Evolutionary conservation across 2,329 filamentous ascomycete genomes (phyloP), one percentile per base, ranked within the genome.

Genomic region (Xylariales sp.): DNA sequence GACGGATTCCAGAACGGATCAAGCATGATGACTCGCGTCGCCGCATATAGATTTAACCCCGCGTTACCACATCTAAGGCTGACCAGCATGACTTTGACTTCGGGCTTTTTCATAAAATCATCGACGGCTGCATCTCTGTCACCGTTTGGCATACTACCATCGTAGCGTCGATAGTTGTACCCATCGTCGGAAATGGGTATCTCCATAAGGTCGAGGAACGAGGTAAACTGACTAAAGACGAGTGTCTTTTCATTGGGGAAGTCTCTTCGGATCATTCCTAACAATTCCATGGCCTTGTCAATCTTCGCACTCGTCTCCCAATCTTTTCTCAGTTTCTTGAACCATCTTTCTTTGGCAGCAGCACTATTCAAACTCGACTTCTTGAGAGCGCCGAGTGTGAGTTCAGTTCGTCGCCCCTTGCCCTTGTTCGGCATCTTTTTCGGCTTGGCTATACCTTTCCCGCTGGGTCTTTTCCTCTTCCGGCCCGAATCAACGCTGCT

Each of bases 1-100:
- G 88, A 93, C 0, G 91, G 91, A 68, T 93, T 93, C 90, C 90
- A 93, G 80, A 93, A 93, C 0, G 91, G 91, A 75, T 93, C 91
- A 46, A 93, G 85, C 64, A 93, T 88, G 74, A 93, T 90, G 67
- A 93, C 90, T 69, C 91, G 89, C 1, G 87, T 90, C 1, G 91
- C 91, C 50, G 87, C 87, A 54, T 89, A 89, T 16, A 94, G 83
- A 73, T 94, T 94, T 49, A 94, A 82, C 2, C 91, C 91, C 1
- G 91, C 86, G 74, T 93, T 94, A 10, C 91, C 91, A 1, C 91
- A 91, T 74, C 91, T 92, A 64, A 94, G 82, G 7, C 90, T 92
- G 9, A 93, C 85, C 16, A 94, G 82, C 86, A 94, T 90, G 75
- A 93, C 16, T 32, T 75, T 73, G 12, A 75, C 60, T 23, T 74